Evolutionary conservation across 2,329 filamentous ascomycete species (phyloP), one percentile per base, ranked within the genome.

Genomic region (Monosporascus sp.): DNA sequence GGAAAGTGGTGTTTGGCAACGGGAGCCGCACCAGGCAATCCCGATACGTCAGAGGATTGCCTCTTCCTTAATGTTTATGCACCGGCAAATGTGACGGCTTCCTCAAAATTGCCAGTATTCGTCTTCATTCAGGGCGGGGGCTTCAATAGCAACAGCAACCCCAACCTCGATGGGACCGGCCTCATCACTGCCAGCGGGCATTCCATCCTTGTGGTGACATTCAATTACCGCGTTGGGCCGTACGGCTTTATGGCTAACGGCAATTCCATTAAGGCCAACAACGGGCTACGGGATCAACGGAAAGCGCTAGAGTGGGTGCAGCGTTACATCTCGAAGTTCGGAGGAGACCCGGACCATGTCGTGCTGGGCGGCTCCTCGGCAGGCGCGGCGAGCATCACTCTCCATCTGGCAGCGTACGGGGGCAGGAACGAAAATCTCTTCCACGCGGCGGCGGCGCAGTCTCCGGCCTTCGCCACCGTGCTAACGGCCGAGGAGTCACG

Each of bases 221-320:
- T 89, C 70, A 91, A 91, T 69, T 91, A 92, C 65, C 84, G 89
- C 5, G 86, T 92, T 11, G 88, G 88, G 0, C 78, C 81, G 0
- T 91, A 84, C 59, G 88, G 89, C 0, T 92, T 91, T 64, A 74
- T 92, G 14, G 80, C 82, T 2, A 75, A 82, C 52, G 71, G 78
- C 17, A 78, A 86, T 60, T 63, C 58, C 59, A 78, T 81, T 3
- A 80, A 78, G 53, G 65, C 85, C 37, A 91, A 91, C 66, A 85
- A 84, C 60, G 88, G 88, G 1, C 72, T 91, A 1, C 79, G 80
- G 37, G 88, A 91, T 65, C 87, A 90, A 67, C 74, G 84, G 50
- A 85, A 86, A 63, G 84, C 82, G 0, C 67, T 91, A 15, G 66
- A 86, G 55, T 91, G 88, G 88, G 80, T 89, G 1, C 79, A 88